These are phyloP conservation scores for Cronartium quercuum DNA, from an alignment of 1,284 basidiomycete genomes.

Conservation along the genomic window DNA sequence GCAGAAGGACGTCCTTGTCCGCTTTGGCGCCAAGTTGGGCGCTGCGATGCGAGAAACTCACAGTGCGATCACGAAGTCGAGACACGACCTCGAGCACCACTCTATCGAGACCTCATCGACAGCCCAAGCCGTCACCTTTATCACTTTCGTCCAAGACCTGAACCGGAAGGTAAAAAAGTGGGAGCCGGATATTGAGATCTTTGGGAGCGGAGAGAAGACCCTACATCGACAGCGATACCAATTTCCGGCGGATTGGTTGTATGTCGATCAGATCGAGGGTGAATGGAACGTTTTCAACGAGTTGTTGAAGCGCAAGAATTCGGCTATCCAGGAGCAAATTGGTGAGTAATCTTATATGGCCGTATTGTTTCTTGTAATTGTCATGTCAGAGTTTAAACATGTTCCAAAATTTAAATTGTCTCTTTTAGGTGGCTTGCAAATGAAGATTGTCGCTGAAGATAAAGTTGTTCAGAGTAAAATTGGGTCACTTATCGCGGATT, in stretches of 20 bases:
- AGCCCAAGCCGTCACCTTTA: slow-evolving; percentile 94
- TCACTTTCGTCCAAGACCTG: slow-evolving; percentile 97
- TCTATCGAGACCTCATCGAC: slow-evolving; percentile 58
- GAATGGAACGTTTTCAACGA: slow-evolving; percentile 99
- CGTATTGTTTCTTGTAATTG: not conserved
- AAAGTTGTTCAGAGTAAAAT: slow-evolving; percentile 94
- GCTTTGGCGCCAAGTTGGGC: slow-evolving; percentile 86
- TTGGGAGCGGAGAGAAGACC: slow-evolving; percentile 89
- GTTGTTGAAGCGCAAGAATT: slow-evolving; percentile 94
- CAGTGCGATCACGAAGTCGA: slow-evolving; percentile 78
- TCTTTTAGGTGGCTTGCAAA: slow-evolving; percentile 73
- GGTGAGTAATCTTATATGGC: slow-evolving; percentile 53
- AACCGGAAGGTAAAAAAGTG: slow-evolving; percentile 94
- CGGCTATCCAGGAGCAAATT: slow-evolving; percentile 94
- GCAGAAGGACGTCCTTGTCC: slow-evolving; percentile 87
- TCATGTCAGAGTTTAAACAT: slow-evolving; percentile 41
- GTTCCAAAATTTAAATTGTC: not conserved
- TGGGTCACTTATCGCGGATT: slow-evolving; percentile 78
- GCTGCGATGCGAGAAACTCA: slow-evolving; percentile 96
- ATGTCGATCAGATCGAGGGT: slow-evolving; percentile 91
- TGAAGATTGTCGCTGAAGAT: slow-evolving; percentile 99
- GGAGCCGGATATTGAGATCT: slow-evolving; percentile 94
- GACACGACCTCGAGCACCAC: slow-evolving; percentile 87
- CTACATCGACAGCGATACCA: slow-evolving; percentile 93
- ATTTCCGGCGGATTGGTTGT: slow-evolving; percentile 95